phyloP scores from a whole-genome alignment of 2,329 filamentous ascomycete genomes.

The Ophiognomonia clavigignenti-juglandacearum region DNA sequence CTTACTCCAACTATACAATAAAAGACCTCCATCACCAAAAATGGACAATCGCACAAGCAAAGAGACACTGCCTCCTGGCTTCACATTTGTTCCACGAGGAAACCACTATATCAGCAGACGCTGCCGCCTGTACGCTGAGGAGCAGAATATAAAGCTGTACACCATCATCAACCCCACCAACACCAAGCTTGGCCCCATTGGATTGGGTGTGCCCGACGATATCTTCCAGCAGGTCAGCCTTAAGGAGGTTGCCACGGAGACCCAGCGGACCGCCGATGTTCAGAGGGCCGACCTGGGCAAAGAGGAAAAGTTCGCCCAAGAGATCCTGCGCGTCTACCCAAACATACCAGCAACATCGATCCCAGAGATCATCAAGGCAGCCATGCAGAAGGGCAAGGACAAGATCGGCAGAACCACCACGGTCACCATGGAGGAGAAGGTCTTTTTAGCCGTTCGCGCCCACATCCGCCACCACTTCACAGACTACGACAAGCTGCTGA shows the following conservation, averaged over 20 bases:
- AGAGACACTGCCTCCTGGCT: background rate
- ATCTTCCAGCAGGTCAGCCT: slow-evolving; percentile 25
- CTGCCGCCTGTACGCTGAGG: background rate
- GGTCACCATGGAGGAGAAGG: slow-evolving; percentile 33
- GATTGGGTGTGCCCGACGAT: slow-evolving; percentile 33
- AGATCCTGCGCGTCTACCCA: slow-evolving; percentile 34
- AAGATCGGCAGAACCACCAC: slow-evolving; percentile 41
- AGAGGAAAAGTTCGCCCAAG: slow-evolving; percentile 26
- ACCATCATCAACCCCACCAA: background rate
- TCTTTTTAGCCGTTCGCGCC: slow-evolving; percentile 41
- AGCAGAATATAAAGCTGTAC: background rate
- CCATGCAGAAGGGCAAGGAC: slow-evolving; percentile 39
- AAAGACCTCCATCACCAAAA: too few species aligned
- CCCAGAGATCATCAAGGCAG: slow-evolving; percentile 30
- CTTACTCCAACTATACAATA: too few species aligned
- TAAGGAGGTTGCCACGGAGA: slow-evolving; percentile 26
- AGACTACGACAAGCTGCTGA: slow-evolving; percentile 37
- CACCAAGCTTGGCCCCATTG: slow-evolving; percentile 19
- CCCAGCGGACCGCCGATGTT: slow-evolving; percentile 27
- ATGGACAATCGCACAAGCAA: too few species aligned
- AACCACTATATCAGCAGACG: background rate
- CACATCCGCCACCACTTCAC: slow-evolving; percentile 45
- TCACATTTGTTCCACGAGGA: background rate
- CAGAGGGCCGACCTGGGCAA: slow-evolving; percentile 28
- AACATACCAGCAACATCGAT: slow-evolving; percentile 31